Evolutionary conservation across 1,284 basidiomycete species (phyloP).

Genomic region (Ganoderma multipileum): DNA sequence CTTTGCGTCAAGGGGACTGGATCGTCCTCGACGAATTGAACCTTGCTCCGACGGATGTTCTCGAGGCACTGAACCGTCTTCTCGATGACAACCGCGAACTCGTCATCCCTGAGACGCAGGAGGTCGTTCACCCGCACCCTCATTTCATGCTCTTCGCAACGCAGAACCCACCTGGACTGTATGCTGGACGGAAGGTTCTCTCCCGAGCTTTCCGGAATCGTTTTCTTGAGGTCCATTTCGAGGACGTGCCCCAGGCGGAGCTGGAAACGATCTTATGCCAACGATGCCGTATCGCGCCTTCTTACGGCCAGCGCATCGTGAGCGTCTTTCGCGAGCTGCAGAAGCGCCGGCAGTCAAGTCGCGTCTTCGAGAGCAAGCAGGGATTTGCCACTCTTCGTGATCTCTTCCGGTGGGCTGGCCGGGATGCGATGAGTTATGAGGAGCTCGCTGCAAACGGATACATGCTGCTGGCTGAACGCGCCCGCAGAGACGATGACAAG

Average conservation of each 20-base stretch:
- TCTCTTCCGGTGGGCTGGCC: slow-evolving; percentile 95
- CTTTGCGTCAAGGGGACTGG: slow-evolving; percentile 94
- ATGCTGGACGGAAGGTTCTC: slow-evolving; percentile 94
- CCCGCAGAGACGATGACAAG: slow-evolving; percentile 88
- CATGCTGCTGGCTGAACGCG: slow-evolving; percentile 96
- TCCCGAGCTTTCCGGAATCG: slow-evolving; percentile 98
- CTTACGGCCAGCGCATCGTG: slow-evolving; percentile 92
- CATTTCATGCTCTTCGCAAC: slow-evolving; percentile 99
- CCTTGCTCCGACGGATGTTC: slow-evolving; percentile 96
- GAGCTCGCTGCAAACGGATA: slow-evolving; percentile 97
- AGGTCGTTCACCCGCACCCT: slow-evolving; percentile 92
- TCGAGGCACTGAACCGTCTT: slow-evolving; percentile 96
- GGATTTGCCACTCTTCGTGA: slow-evolving; percentile 98
- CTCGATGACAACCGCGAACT: slow-evolving; percentile 98
- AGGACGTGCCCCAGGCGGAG: slow-evolving; percentile 95
- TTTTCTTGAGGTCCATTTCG: slow-evolving; percentile 99
- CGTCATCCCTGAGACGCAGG: slow-evolving; percentile 95
- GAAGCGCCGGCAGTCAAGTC: slow-evolving; percentile 87
- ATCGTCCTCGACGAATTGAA: slow-evolving; percentile 99
- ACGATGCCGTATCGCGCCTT: slow-evolving; percentile 89
- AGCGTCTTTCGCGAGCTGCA: slow-evolving; percentile 94
- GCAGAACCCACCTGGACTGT: slow-evolving; percentile 98
- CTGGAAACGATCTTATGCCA: slow-evolving; percentile 93
- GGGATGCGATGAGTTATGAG: slow-evolving; percentile 90
- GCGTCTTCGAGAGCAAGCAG: slow-evolving; percentile 98